These are phyloP conservation scores for Hypoxylon sp. DNA, from an alignment of 2,329 filamentous ascomycete genomes.

Conservation along the genomic window DNA sequence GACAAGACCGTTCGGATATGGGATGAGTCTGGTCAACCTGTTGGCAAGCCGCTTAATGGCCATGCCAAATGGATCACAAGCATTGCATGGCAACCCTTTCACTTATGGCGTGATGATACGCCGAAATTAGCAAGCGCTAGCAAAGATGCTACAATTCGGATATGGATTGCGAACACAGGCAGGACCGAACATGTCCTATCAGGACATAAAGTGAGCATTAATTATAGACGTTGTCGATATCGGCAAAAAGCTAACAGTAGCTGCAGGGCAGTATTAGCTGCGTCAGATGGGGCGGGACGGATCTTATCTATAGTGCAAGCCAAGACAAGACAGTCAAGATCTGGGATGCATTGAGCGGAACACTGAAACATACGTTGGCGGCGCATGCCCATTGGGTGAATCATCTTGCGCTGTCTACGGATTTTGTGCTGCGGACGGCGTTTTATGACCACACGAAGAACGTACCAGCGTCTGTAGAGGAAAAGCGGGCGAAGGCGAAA, in stretches of 20 bases:
- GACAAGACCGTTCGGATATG: slow-evolving; percentile 92
- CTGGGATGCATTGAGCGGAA: slow-evolving; percentile 86
- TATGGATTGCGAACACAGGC: slow-evolving; percentile 87
- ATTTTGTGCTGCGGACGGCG: slow-evolving; percentile 86
- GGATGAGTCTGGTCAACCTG: slow-evolving; percentile 83
- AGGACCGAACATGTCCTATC: slow-evolving; percentile 85
- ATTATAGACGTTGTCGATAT: slow-evolving; percentile 2
- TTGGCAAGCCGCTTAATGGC: slow-evolving; percentile 81
- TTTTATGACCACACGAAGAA: slow-evolving; percentile 85
- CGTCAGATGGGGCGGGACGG: slow-evolving; percentile 94
- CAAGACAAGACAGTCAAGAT: slow-evolving; percentile 94
- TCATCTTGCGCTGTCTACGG: slow-evolving; percentile 91
- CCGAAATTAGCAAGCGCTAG: slow-evolving; percentile 87
- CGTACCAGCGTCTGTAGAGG: slow-evolving; percentile 76
- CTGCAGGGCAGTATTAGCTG: slow-evolving; percentile 82
- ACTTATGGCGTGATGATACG: slow-evolving; percentile 80
- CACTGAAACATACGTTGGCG: slow-evolving; percentile 81
- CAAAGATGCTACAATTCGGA: slow-evolving; percentile 87
- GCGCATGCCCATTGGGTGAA: slow-evolving; percentile 96
- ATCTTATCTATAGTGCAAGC: slow-evolving; percentile 84
- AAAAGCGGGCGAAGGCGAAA: slow-evolving; percentile 79
- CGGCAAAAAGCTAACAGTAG: slow-evolving; percentile 23
- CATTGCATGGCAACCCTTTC: slow-evolving; percentile 93
- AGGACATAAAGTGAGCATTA: slow-evolving; percentile 73
- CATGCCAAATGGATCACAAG: slow-evolving; percentile 92